Conservation (phyloP, 331 rosid genomes). For the Acacia concinna region DNA sequence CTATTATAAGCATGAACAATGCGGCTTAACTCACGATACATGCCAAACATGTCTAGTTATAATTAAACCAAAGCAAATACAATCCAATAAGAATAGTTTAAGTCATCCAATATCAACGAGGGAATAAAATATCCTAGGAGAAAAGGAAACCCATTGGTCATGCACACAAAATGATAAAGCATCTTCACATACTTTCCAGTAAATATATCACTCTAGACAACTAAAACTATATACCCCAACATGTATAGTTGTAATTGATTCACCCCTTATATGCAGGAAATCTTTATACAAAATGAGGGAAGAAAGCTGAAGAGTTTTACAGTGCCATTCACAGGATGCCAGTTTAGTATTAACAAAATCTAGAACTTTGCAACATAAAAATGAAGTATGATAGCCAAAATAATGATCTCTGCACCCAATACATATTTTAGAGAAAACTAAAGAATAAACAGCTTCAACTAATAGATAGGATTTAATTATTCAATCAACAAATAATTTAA, state of each 20-base stretch:
- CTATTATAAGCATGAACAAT: background rate
- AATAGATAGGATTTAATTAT: constrained; percentile 3
- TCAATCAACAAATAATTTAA: background rate
- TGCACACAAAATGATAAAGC: background rate
- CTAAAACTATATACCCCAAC: background rate
- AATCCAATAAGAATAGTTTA: constrained; percentile 5
- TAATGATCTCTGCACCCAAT: background rate
- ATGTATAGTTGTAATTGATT: background rate
- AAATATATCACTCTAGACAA: background rate
- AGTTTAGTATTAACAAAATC: constrained; percentile 12
- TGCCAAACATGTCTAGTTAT: background rate
- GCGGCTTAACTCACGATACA: background rate
- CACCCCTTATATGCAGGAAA: background rate
- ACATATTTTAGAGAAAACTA: background rate
- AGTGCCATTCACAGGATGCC: constrained; percentile 28
- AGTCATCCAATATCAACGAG: background rate
- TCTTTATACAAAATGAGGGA: background rate
- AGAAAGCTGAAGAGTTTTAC: background rate
- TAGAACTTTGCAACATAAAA: background rate
- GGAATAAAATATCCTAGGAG: background rate
- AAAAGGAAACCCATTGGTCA: background rate
- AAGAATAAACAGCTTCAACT: background rate
- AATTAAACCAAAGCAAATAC: constrained; percentile 7
- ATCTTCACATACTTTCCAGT: background rate
- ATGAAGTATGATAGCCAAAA: background rate